Evolutionary conservation across 805 yeast genomes (phyloP).

Genomic region (Candida dajiaensis): DNA sequence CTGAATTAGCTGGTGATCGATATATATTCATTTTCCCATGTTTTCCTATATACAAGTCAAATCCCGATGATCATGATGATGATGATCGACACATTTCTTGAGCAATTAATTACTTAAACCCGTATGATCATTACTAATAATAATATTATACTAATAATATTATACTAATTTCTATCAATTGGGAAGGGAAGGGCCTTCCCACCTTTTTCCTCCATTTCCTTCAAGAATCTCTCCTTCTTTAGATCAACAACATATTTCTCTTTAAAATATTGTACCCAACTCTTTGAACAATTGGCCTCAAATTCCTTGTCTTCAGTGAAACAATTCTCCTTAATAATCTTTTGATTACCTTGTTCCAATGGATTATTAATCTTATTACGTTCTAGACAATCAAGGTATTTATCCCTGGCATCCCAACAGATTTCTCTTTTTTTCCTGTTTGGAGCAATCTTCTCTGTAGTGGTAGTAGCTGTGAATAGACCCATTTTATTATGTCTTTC

Average conservation of each 20-base stretch:
- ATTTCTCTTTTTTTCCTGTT: slow-evolving; percentile 61
- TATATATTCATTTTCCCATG: too few relatives aligned
- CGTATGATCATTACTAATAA: too few relatives aligned
- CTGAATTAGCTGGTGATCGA: too few relatives aligned
- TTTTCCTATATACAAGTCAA: neutral
- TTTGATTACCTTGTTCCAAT: slow-evolving; percentile 44
- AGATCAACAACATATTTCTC: slow-evolving; percentile 80
- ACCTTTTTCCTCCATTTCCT: slow-evolving; percentile 66
- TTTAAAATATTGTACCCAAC: slow-evolving; percentile 89
- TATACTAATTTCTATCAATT: slow-evolving; percentile 14
- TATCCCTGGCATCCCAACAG: slow-evolving; percentile 91
- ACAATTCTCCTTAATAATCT: slow-evolving; percentile 51
- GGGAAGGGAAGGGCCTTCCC: slow-evolving; percentile 28
- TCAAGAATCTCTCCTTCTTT: slow-evolving; percentile 60
- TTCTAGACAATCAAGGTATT: slow-evolving; percentile 70
- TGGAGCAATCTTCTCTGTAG: slow-evolving; percentile 38
- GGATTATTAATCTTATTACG: slow-evolving; percentile 64
- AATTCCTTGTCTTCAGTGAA: slow-evolving; percentile 50
- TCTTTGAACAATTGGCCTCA: slow-evolving; percentile 69
- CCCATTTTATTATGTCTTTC: slow-evolving; percentile 49
- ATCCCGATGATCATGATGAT: neutral
- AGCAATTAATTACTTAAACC: too few relatives aligned
- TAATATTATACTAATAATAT: too few relatives aligned
- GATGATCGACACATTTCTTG: too few relatives aligned
- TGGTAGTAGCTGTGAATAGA: slow-evolving; percentile 31